Conservation (phyloP, 805 yeast genomes). For the Wickerhamiella qilinensis region DNA sequence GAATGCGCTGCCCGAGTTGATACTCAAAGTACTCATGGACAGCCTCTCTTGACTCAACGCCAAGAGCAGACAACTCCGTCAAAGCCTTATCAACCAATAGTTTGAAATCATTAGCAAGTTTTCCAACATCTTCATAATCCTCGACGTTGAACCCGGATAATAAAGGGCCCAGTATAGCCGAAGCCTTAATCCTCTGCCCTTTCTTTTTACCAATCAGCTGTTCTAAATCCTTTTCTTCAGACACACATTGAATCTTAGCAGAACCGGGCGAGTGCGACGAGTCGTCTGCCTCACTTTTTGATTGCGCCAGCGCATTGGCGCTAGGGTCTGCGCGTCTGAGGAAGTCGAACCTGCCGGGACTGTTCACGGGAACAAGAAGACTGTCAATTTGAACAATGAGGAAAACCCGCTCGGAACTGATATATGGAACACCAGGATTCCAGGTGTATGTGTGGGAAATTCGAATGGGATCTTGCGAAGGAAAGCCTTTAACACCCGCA, state of each 20-base stretch:
- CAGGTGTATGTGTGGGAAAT: conserved; percentile 3
- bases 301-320: not conserved
- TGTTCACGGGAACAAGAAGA: not conserved
- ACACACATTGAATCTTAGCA: too few relatives aligned
- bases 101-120: conserved; percentile 10
- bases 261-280: too few relatives aligned
- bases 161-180: conserved; percentile 5
- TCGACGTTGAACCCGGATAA: not conserved
- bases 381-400: conserved; percentile 3
- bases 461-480: not conserved
- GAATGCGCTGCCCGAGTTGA: conserved; percentile 3
- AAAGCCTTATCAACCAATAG: conserved; percentile 2
- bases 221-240: conserved; percentile 3
- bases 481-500: conserved; percentile 3
- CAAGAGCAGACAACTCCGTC: not conserved
- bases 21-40: conserved; percentile 7
- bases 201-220: conserved; percentile 6
- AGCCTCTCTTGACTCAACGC: conserved; percentile 1
- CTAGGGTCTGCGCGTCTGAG: not conserved
- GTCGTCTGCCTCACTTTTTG: not conserved
- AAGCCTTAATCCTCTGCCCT: conserved; percentile 2
- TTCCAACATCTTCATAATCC: conserved; percentile 2
- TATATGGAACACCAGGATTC: conserved; percentile 7
- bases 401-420: conserved; percentile 4
- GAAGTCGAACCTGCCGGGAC: conserved; percentile 1